phyloP scores from a whole-genome alignment of 768 basidiomycete genomes.

The Lentinula lateritia region DNA sequence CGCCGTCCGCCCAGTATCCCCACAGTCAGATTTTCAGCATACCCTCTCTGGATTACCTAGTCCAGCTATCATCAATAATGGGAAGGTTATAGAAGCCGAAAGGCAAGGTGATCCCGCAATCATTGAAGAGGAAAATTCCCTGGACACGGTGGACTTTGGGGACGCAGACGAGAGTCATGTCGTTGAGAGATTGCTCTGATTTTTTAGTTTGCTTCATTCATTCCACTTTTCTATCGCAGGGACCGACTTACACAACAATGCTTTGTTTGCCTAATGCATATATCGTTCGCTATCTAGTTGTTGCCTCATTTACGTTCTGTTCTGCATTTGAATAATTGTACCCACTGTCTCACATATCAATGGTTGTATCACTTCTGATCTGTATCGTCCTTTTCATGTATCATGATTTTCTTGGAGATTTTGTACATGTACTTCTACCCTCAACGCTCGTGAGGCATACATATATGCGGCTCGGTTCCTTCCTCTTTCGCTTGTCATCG shows the following conservation, averaged over 20 bases:
- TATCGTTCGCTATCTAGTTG: neutral
- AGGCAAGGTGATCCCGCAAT: too few relatives aligned
- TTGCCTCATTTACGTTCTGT: neutral
- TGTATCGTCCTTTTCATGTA: neutral
- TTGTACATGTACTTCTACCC: neutral
- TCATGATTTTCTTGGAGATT: neutral
- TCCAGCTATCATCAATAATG: neutral
- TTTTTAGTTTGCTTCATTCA: neutral
- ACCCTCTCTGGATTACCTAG: neutral
- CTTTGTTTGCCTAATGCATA: neutral
- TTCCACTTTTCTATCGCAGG: neutral
- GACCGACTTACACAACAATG: neutral
- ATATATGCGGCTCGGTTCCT: neutral
- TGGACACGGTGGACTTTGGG: neutral
- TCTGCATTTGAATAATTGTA: neutral
- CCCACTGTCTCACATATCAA: neutral
- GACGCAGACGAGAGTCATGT: neutral
- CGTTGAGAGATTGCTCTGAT: neutral
- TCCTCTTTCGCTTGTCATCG: too few relatives aligned
- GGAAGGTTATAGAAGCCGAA: neutral
- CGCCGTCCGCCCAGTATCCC: neutral
- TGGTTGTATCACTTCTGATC: neutral
- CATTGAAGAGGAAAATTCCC: neutral
- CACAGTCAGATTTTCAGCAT: neutral
- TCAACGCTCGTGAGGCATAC: neutral